A percentile compares a stretch with the other conserved stretches of the same genome.
phyloP scores from a whole-genome alignment of 768 basidiomycete species.

The Boletus subcaerulescens region DNA sequence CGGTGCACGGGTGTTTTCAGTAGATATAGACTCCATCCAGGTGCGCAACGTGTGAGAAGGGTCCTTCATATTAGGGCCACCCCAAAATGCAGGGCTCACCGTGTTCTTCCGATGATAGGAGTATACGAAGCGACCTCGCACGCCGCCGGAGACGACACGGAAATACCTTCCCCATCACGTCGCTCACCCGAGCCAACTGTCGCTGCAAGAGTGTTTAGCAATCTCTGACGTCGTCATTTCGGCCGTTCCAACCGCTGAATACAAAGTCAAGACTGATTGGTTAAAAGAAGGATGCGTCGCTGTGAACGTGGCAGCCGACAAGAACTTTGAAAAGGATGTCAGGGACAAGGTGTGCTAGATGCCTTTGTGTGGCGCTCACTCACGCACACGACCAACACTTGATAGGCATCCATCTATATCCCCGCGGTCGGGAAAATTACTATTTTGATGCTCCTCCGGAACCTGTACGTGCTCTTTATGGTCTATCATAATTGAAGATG shows the following conservation, averaged over 20 bases:
- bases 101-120: conserved; percentile 44
- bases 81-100: not conserved
- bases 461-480: conserved; percentile 59
- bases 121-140: conserved; percentile 86
- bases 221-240: conserved; percentile 92
- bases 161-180: conserved; percentile 84
- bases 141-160: conserved; percentile 37
- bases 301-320: conserved; percentile 90
- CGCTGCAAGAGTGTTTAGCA: conserved; percentile 76
- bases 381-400: conserved; percentile 1
- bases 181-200: conserved; percentile 63
- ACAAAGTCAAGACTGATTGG: conserved; percentile 87
- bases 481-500: not conserved
- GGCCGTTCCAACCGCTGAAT: conserved; percentile 81
- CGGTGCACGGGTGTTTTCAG: conserved; percentile 92
- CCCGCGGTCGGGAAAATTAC: conserved; percentile 98
- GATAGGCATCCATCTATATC: conserved; percentile 83
- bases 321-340: conserved; percentile 94
- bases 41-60: conserved; percentile 30
- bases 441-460: conserved; percentile 94
- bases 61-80: not conserved
- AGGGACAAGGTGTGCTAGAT: conserved; percentile 71
- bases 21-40: conserved; percentile 94
- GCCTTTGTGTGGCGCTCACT: not conserved
- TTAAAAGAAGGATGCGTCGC: conserved; percentile 94